Conservation (phyloP, 2,329 filamentous ascomycete species). For the Metarhizium anisopliae region DNA sequence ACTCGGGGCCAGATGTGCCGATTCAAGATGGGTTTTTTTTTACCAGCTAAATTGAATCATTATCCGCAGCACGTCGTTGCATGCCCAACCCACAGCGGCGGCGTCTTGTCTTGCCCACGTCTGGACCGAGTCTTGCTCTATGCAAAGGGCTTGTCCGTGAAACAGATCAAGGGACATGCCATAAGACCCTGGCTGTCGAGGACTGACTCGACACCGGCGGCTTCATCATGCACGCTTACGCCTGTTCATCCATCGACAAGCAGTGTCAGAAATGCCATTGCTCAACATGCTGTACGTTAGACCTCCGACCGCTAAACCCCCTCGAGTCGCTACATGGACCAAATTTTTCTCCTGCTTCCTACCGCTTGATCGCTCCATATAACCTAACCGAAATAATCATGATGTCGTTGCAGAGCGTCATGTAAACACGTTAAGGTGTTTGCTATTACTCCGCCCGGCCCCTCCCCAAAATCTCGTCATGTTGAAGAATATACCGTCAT, state of each 20-base stretch:
- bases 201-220: too few relatives aligned
- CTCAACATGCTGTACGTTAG: background rate
- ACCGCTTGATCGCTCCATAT: background rate
- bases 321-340: background rate
- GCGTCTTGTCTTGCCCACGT: too few relatives aligned
- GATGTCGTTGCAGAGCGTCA: background rate
- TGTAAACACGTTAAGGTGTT: background rate
- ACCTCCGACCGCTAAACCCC: background rate
- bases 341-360: background rate
- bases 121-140: too few relatives aligned
- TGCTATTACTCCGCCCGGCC: background rate
- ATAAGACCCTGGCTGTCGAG: too few relatives aligned
- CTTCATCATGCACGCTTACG: background rate
- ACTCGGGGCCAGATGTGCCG: too few relatives aligned
- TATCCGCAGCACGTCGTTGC: too few relatives aligned
- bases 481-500: background rate
- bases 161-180: too few relatives aligned
- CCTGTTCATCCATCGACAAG: background rate
- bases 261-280: background rate
- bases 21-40: too few relatives aligned
- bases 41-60: too few relatives aligned
- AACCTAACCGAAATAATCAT: background rate
- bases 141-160: too few relatives aligned
- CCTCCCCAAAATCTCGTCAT: background rate
- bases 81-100: too few relatives aligned